phyloP scores from a whole-genome alignment of 1,284 basidiomycete genomes.

The Pisolithus thermaeus region DNA sequence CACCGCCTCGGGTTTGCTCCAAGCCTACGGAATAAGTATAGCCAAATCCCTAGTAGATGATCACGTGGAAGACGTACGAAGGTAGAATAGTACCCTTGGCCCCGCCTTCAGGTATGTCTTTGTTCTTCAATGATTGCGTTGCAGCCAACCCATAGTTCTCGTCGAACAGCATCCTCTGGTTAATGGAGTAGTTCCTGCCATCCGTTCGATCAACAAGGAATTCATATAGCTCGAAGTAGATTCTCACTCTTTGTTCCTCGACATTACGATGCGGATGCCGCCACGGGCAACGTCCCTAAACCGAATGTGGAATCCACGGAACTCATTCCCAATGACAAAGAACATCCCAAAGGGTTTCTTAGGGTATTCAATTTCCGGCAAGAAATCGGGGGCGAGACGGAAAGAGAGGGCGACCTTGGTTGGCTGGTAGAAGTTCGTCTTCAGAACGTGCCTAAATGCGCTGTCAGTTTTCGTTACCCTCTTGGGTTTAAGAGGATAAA shows the following conservation, averaged over 20 bases:
- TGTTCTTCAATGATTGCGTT: slow-evolving; percentile 98
- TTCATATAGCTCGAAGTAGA: neutral
- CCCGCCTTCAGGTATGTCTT: slow-evolving; percentile 97
- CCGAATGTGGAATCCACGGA: slow-evolving; percentile 97
- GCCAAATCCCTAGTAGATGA: neutral
- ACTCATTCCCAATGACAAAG: slow-evolving; percentile 93
- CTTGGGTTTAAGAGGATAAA: slow-evolving; percentile 5
- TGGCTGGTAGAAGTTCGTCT: slow-evolving; percentile 98
- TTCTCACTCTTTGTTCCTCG: slow-evolving; percentile 85
- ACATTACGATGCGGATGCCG: slow-evolving; percentile 94
- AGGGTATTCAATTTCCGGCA: slow-evolving; percentile 94
- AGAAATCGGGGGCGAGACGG: slow-evolving; percentile 89
- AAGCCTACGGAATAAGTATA: slow-evolving; percentile 41
- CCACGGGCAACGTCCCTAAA: slow-evolving; percentile 98
- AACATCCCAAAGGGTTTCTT: slow-evolving; percentile 90
- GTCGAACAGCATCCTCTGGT: slow-evolving; percentile 94
- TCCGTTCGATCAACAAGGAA: slow-evolving; percentile 7
- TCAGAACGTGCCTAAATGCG: slow-evolving; percentile 72
- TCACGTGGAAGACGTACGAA: slow-evolving; percentile 41
- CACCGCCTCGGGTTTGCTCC: slow-evolving; percentile 82
- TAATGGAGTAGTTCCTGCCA: slow-evolving; percentile 88
- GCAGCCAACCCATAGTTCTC: slow-evolving; percentile 98
- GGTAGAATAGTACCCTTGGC: slow-evolving; percentile 97
- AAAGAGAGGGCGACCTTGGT: slow-evolving; percentile 98
- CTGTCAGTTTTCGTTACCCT: slow-evolving; percentile 8